Conservation (phyloP, 208 protist genomes). For the Naegleria lovaniensis region DNA sequence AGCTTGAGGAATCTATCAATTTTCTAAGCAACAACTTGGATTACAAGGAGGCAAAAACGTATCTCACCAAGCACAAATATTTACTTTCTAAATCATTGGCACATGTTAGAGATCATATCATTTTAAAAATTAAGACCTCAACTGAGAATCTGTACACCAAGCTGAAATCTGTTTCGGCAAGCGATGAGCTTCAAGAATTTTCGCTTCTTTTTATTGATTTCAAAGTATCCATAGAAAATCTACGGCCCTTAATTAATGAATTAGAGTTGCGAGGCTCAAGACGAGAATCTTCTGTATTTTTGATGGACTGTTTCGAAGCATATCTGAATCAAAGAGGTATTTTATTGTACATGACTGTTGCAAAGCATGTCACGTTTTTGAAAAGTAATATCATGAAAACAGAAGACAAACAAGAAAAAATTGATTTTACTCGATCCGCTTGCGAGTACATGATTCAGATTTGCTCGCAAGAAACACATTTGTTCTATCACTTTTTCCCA, state of each 20-base stretch:
- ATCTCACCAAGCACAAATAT: background rate
- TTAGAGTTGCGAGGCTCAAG: background rate
- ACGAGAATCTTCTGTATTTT: conserved; percentile 2
- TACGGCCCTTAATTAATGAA: background rate
- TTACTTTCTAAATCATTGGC: background rate
- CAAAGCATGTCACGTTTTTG: background rate
- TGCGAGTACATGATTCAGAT: conserved; percentile 2
- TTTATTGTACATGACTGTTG: background rate
- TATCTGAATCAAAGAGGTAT: background rate
- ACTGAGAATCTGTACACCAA: background rate
- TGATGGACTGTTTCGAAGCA: background rate
- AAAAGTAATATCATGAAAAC: background rate
- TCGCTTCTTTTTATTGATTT: background rate
- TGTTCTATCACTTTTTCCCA: background rate
- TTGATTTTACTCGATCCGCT: background rate
- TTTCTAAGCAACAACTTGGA: background rate
- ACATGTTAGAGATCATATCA: background rate
- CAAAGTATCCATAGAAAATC: background rate
- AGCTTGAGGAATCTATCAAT: background rate
- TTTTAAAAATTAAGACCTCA: background rate
- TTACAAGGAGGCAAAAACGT: background rate
- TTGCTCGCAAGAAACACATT: background rate
- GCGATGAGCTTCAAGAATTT: background rate
- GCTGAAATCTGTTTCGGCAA: background rate
- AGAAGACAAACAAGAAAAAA: background rate